phyloP scores from a whole-genome alignment of 108 stramenopile species.

The Epithemia pelagica region DNA sequence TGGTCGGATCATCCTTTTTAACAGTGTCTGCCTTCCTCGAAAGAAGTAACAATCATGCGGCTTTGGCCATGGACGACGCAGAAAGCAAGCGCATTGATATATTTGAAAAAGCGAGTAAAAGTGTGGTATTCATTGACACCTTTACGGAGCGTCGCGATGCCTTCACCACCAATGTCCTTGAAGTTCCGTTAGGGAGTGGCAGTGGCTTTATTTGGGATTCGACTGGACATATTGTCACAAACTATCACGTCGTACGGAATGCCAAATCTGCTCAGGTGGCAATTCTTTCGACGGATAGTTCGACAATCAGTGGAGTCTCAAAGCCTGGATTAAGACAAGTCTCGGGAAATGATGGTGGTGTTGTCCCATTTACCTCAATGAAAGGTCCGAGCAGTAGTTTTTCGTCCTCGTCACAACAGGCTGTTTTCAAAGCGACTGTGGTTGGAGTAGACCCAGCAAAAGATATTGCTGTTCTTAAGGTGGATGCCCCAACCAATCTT shows the following conservation, averaged over 20 bases:
- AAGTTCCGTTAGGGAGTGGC: constrained; percentile 82
- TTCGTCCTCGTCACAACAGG: constrained; percentile 16
- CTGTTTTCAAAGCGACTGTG: constrained; percentile 68
- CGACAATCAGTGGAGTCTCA: neutral
- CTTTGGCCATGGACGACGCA: constrained; percentile 1
- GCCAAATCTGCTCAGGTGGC: constrained; percentile 70
- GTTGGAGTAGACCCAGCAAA: constrained; percentile 89
- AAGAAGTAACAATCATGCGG: neutral
- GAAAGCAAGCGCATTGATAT: constrained; percentile 41
- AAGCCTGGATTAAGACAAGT: neutral
- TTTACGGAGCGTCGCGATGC: constrained; percentile 59
- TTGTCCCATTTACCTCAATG: constrained; percentile 22
- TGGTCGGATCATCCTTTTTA: no score
- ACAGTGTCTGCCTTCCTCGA: no score
- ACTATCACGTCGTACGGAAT: constrained; percentile 84
- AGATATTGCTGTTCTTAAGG: constrained; percentile 88
- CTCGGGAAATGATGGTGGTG: constrained; percentile 5
- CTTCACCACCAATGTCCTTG: constrained; percentile 70
- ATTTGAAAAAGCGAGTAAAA: constrained; percentile 61
- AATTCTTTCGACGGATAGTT: constrained; percentile 12
- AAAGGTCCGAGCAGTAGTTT: neutral
- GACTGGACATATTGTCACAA: constrained; percentile 67
- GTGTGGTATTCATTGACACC: constrained; percentile 78
- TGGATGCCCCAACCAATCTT: constrained; percentile 59
- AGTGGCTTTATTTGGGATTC: constrained; percentile 88